phyloP scores from a whole-genome alignment of 352 stramenopile species.

The Globisporangium acanthophoron region DNA sequence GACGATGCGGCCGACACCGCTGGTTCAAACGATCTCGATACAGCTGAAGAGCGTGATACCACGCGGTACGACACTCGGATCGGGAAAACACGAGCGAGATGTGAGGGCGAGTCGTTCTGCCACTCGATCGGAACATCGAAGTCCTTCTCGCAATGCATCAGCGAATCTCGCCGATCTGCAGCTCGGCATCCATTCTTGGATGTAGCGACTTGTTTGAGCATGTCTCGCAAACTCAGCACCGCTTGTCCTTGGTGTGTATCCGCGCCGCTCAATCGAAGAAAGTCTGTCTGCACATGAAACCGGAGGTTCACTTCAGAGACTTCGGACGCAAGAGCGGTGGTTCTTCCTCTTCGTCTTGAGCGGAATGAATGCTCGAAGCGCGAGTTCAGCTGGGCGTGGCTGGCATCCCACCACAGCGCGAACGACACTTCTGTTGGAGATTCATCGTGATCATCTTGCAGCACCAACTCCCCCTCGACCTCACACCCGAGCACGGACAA shows the following conservation, averaged over 20 bases:
- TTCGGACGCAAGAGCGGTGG: conserved; percentile 7
- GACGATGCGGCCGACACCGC: background rate
- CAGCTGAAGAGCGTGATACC: background rate
- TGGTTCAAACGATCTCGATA: background rate
- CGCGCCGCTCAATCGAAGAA: conserved; percentile 13
- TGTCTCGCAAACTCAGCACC: conserved; percentile 16
- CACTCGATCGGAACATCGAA: conserved; percentile 9
- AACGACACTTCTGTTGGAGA: conserved; percentile 21
- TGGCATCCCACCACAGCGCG: conserved; percentile 51
- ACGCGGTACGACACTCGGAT: conserved; percentile 9
- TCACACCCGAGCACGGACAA: conserved; percentile 32
- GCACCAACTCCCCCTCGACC: conserved; percentile 27
- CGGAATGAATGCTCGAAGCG: conserved; percentile 30
- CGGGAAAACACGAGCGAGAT: background rate
- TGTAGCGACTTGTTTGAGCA: background rate
- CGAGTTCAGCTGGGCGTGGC: conserved; percentile 34
- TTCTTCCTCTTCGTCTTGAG: background rate
- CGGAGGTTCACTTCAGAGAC: conserved; percentile 15
- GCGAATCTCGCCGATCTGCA: background rate
- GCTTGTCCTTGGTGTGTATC: conserved; percentile 17
- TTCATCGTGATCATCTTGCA: conserved; percentile 2
- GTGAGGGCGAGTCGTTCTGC: background rate
- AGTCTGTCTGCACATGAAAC: conserved; percentile 21
- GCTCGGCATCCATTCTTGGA: background rate
- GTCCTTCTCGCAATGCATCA: conserved; percentile 1